Conservation (phyloP, 352 stramenopile species). For the Saprolegnia parasitica region DNA sequence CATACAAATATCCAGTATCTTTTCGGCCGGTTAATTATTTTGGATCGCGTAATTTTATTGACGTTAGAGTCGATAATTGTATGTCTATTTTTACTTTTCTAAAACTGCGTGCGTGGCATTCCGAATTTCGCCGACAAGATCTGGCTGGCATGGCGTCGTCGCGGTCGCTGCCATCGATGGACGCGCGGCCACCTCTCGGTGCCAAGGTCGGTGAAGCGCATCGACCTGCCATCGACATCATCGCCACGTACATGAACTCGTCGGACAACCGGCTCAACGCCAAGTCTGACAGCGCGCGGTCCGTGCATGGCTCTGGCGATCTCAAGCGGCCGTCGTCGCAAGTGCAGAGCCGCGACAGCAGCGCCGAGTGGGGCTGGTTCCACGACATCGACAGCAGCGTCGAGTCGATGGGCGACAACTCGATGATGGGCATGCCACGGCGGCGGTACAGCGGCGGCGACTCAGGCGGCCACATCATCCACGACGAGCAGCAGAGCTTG, state of each 20-base stretch:
- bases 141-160: background rate
- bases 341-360: conserved; percentile 54
- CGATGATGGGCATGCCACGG: conserved; percentile 47
- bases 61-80: background rate
- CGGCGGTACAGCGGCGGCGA: conserved; percentile 61
- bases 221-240: conserved; percentile 73
- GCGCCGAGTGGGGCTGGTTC: conserved; percentile 84
- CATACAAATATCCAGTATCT: background rate
- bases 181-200: background rate
- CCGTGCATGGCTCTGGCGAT: conserved; percentile 32
- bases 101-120: background rate
- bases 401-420: conserved; percentile 67
- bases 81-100: background rate
- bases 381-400: conserved; percentile 83
- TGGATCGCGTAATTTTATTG: background rate
- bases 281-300: background rate
- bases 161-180: background rate
- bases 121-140: background rate
- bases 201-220: background rate
- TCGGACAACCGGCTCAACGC: conserved; percentile 48
- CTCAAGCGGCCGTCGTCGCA: conserved; percentile 61
- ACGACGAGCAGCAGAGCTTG: conserved; percentile 79
- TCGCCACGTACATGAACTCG: conserved; percentile 88
- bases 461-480: conserved; percentile 62
- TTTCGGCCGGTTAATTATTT: background rate